A percentile compares a stretch with the other conserved stretches of the same genome.
Conservation (phyloP, 2,329 filamentous ascomycete species). For the Monosporascus sp. region DNA sequence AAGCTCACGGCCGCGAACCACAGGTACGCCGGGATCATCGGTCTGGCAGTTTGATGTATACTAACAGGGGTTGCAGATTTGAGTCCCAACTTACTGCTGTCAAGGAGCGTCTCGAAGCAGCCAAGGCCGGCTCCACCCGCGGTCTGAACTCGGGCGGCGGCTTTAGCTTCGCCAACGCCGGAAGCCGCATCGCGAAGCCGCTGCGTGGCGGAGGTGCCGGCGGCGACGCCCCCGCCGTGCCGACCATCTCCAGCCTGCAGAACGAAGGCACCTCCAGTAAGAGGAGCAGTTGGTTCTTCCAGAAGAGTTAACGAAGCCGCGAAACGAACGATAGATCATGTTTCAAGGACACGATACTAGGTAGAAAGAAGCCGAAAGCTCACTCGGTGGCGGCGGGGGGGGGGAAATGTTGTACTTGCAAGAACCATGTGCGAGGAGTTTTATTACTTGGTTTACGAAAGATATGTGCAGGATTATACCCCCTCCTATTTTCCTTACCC, state of each 20-base stretch:
- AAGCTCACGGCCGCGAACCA: constrained; percentile 97
- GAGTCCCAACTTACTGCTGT: constrained; percentile 94
- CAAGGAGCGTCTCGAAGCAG: constrained; percentile 94
- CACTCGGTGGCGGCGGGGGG: too few species aligned
- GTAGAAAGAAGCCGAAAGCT: too few species aligned
- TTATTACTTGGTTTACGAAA: too few species aligned
- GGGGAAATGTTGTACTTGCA: too few species aligned
- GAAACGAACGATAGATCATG: too few species aligned
- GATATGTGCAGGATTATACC: too few species aligned
- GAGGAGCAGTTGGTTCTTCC: constrained; percentile 71
- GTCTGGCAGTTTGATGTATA: constrained; percentile 1
- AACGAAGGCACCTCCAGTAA: constrained; percentile 54
- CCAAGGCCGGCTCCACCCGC: constrained; percentile 85
- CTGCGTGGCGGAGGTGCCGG: constrained; percentile 58
- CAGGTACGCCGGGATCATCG: constrained; percentile 59
- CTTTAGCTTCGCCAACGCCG: constrained; percentile 65
- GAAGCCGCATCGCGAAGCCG: constrained; percentile 65
- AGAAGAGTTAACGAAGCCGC: constrained; percentile 35
- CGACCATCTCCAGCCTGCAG: constrained; percentile 54
- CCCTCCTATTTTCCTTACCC: too few species aligned
- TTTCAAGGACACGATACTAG: too few species aligned
- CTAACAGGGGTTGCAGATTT: constrained; percentile 59
- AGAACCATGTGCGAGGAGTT: too few species aligned
- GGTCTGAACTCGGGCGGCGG: constrained; percentile 65
- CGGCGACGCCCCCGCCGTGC: constrained; percentile 40